phyloP scores from a whole-genome alignment of 176 grass and related monocot species.

The Zea mays region Zm-B73-REFERENCE-NAM-5.0 NC_050098.1:114688501-114689000 shows the following conservation, averaged over 20 bases:
- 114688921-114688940: slow-evolving; percentile 1
- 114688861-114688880: neutral
- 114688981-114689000: neutral
- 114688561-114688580: neutral
- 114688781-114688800: slow-evolving; percentile 16
- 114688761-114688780: slow-evolving; percentile 20
- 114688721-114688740: slow-evolving; percentile 69
- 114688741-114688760: slow-evolving; percentile 20
- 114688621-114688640: slow-evolving; percentile 27
- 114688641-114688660: slow-evolving; percentile 29
- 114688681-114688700: slow-evolving; percentile 36
- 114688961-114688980: slow-evolving; percentile 38
- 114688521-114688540: slow-evolving; percentile 19
- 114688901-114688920: neutral
- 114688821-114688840: neutral
- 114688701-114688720: slow-evolving; percentile 23
- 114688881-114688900: slow-evolving; percentile 11
- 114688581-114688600: slow-evolving; percentile 24
- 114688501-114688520: slow-evolving; percentile 66
- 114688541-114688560: neutral
- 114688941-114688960: neutral
- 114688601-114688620: neutral
- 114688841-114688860: neutral
- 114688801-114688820: neutral
- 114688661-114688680: slow-evolving; percentile 36